phyloP scores from a whole-genome alignment of 2,329 filamentous ascomycete species.

The Diaporthe helianthi region DNA sequence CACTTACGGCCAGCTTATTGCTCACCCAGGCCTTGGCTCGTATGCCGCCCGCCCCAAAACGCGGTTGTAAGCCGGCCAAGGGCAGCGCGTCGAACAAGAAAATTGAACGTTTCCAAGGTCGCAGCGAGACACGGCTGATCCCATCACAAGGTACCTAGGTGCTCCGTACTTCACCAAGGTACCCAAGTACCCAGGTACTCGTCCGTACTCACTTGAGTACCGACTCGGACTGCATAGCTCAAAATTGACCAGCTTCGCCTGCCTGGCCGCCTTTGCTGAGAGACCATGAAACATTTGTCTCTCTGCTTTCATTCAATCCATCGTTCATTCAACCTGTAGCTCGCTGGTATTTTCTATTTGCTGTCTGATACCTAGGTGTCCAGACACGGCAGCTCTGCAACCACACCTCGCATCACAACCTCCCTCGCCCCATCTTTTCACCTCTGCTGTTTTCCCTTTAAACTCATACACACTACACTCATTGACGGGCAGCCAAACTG shows the following conservation, averaged over 20 bases:
- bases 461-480: background rate
- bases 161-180: no score
- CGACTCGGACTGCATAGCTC: background rate
- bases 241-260: background rate
- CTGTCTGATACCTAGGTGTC: background rate
- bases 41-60: constrained; percentile 30
- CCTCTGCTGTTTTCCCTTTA: background rate
- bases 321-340: background rate
- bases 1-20: constrained; percentile 1
- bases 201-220: background rate
- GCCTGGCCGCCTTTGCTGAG: constrained; percentile 17
- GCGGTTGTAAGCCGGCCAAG: constrained; percentile 25
- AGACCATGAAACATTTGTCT: constrained; percentile 10
- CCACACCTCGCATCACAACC: background rate
- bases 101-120: constrained; percentile 11
- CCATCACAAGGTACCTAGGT: background rate
- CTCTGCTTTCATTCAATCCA: background rate
- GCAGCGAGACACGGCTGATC: constrained; percentile 29
- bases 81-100: constrained; percentile 15
- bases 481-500: background rate
- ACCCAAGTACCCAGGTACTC: background rate
- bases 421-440: background rate
- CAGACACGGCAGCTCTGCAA: background rate
- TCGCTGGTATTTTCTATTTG: background rate
- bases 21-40: background rate